These are phyloP conservation scores for Cytospora piceae DNA, from an alignment of 2,329 filamentous ascomycete species.

Conservation along the genomic window DNA sequence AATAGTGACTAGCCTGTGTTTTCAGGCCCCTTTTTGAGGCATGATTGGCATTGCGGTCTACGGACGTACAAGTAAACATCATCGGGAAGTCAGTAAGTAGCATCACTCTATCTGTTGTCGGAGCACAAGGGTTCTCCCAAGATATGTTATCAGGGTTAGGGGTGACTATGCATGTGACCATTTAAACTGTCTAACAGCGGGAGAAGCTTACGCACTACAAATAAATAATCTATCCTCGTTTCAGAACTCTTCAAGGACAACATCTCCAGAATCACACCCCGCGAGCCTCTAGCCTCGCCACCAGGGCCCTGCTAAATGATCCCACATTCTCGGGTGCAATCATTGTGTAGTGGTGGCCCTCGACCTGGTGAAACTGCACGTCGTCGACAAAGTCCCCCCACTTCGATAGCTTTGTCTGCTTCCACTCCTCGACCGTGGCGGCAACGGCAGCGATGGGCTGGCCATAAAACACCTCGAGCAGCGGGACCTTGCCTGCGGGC, in stretches of 20 bases:
- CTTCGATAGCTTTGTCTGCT: conserved; percentile 27
- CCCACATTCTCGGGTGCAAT: conserved; percentile 42
- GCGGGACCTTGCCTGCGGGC: conserved; percentile 41
- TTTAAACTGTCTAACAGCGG: no score
- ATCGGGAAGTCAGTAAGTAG: no score
- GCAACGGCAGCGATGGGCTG: conserved; percentile 36
- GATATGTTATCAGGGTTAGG: no score
- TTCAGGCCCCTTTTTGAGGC: no score
- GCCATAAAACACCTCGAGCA: conserved; percentile 49
- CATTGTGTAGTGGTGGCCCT: conserved; percentile 46
- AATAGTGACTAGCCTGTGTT: no score
- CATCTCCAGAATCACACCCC: neutral
- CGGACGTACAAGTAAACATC: no score
- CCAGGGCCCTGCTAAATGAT: conserved; percentile 34
- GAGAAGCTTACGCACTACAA: no score
- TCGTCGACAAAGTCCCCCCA: conserved; percentile 38
- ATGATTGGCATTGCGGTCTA: no score
- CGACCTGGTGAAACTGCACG: conserved; percentile 41
- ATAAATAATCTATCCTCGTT: no score
- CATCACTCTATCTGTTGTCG: no score
- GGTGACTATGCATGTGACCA: neutral
- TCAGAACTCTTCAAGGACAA: no score
- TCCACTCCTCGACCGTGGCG: neutral
- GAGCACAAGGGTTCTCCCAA: no score
- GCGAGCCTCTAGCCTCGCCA: neutral